These are phyloP conservation scores for Pogostemon cablin DNA, from an alignment of 257 asterid species.

Conservation along the genomic window DNA sequence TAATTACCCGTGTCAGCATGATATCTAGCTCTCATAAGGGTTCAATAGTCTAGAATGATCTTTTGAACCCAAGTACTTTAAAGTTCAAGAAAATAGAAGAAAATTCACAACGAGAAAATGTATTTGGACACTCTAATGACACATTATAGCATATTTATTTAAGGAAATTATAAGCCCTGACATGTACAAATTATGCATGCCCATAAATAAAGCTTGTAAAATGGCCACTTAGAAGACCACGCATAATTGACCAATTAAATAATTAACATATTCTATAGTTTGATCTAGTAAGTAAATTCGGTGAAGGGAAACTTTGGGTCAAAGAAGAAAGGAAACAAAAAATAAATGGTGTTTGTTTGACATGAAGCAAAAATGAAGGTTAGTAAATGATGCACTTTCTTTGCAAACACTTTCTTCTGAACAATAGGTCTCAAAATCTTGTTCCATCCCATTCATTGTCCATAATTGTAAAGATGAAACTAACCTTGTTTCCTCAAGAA, in stretches of 20 bases:
- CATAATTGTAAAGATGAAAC: too few relatives aligned
- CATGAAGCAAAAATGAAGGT: too few relatives aligned
- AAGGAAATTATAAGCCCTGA: background rate
- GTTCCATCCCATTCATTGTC: too few relatives aligned
- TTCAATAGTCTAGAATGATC: conserved; percentile 80
- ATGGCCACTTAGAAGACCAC: background rate
- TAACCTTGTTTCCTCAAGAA: too few relatives aligned
- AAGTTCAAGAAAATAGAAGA: conserved; percentile 23
- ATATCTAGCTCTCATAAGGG: conserved; percentile 94
- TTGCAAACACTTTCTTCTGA: too few relatives aligned
- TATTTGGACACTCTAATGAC: conserved; percentile 1
- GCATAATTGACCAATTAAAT: background rate
- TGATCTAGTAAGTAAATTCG: too few relatives aligned
- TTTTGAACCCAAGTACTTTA: conserved; percentile 73
- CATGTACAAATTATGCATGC: background rate
- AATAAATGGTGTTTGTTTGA: too few relatives aligned
- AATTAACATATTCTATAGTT: background rate
- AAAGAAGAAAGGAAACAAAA: too few relatives aligned
- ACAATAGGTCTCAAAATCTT: too few relatives aligned
- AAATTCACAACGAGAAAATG: conserved; percentile 8
- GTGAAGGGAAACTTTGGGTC: too few relatives aligned
- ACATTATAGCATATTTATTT: conserved; percentile 1
- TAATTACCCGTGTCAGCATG: conserved; percentile 74
- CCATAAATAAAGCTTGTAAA: background rate
- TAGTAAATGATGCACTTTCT: too few relatives aligned